A percentile compares a stretch with the other conserved stretches of the same genome.
Conservation (phyloP, 768 basidiomycete species). For the Lactarius akahatsu region DNA sequence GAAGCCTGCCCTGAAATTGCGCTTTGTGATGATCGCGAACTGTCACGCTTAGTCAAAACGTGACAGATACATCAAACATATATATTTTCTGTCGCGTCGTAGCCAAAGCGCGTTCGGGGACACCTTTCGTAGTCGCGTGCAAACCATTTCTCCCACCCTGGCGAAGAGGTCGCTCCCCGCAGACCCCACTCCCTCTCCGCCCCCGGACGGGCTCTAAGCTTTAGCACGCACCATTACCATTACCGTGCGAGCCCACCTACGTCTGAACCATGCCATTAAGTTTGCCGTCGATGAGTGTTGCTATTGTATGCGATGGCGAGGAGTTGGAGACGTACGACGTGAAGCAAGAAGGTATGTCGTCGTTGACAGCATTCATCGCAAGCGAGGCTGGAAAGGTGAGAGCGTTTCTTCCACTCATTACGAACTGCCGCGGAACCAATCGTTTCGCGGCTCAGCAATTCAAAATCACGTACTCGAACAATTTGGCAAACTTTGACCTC, state of each 20-base stretch:
- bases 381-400: constrained; percentile 22
- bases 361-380: constrained; percentile 9
- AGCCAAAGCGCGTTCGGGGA: no score
- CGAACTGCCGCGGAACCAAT: neutral
- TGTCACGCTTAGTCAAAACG: no score
- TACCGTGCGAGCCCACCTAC: neutral
- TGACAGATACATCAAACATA: no score
- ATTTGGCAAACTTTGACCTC: neutral
- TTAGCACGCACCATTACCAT: neutral
- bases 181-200: no score
- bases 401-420: neutral
- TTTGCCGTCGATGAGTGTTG: constrained; percentile 1
- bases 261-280: constrained; percentile 13
- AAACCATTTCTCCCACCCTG: no score
- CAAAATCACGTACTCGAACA: constrained; percentile 1
- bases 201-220: no score
- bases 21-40: no score
- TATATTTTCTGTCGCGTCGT: no score
- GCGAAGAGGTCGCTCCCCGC: no score
- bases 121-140: no score
- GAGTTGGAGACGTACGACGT: constrained; percentile 10
- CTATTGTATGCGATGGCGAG: constrained; percentile 8
- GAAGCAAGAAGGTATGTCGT: neutral
- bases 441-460: constrained; percentile 8
- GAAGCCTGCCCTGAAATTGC: no score